phyloP scores from a whole-genome alignment of 2,329 filamentous ascomycete genomes.

The Aureobasidium leucospermi region DNA sequence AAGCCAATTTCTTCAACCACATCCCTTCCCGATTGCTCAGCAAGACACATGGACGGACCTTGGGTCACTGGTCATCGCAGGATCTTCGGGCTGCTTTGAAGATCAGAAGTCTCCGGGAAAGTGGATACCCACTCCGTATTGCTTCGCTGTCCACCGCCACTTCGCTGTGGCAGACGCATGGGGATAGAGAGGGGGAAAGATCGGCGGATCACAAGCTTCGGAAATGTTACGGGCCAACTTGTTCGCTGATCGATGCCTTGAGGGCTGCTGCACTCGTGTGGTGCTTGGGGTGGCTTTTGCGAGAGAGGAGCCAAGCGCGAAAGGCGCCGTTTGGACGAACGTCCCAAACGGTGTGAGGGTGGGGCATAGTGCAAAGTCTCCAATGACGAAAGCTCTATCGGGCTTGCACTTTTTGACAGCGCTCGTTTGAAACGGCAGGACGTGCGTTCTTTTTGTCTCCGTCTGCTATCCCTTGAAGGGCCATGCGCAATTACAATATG shows the following conservation, averaged over 20 bases:
- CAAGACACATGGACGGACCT: background rate
- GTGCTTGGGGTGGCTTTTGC: constrained; percentile 8
- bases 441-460: background rate
- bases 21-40: background rate
- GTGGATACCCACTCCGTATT: background rate
- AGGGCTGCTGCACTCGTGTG: constrained; percentile 8
- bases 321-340: constrained; percentile 3
- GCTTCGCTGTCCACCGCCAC: constrained; percentile 10
- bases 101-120: constrained; percentile 1
- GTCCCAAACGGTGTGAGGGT: background rate
- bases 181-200: background rate
- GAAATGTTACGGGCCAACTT: constrained; percentile 6
- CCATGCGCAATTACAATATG: background rate
- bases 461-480: background rate
- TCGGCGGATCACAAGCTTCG: constrained; percentile 4
- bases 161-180: background rate
- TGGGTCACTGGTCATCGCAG: background rate
- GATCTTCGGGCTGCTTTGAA: constrained; percentile 1
- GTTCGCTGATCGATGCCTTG: constrained; percentile 8
- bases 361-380: background rate
- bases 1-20: background rate
- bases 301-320: background rate
- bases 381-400: constrained; percentile 1
- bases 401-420: background rate
- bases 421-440: constrained; percentile 12